Evolutionary conservation across 768 basidiomycete species (phyloP), one percentile per base, ranked within the genome.

Genomic region (Auricularia sp.): DNA sequence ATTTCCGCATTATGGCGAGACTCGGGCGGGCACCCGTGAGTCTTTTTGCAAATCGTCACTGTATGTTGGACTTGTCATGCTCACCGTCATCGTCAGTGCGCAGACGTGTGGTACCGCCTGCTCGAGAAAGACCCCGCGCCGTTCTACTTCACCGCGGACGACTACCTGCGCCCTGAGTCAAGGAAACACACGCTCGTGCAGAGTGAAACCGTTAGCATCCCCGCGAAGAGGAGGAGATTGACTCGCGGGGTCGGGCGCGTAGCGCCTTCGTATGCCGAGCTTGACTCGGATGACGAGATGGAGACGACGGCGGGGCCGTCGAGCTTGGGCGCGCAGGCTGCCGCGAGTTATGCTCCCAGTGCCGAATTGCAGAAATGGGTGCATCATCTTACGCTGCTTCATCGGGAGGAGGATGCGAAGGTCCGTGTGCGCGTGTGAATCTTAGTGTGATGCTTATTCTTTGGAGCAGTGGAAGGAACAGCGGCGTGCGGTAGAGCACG

Each of bases 1-100:
- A 90, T 69, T 91, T 91, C 75, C 82, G 84, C 71, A 70, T 87
- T n/a, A 78, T 91, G 59, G 88, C 88, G 3, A 82, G 80, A 54
- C 74, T 91, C 18, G 88, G 87, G 21, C 79, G 79, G 65, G 74
- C 79, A 35, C 83, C 86, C 8, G 87, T 87, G 70, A 69, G 87
- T 73, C 21, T 54, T 63, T 39, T 63, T 39, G 43, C 2, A 29
- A 29, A 29, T 29, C 29, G 29, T 29, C 29, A 29, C 29, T 29
- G 29, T 29, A 29, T 29, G 29, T 29, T 29, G 29, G 29, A 2
- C 29, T 29, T 29, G 29, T 29, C 29, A 29, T 29, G 29, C 29
- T 29, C 2, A 29, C 3, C 29, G 29, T 2, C 29, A 29, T 65
- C 56, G 51, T 58, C 62, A 39, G 44, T 36, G 56, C 36, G 16